Evolutionary conservation across 345 rosid genomes (phyloP).

Genomic region (Euphorbia pulcherrima): DNA sequence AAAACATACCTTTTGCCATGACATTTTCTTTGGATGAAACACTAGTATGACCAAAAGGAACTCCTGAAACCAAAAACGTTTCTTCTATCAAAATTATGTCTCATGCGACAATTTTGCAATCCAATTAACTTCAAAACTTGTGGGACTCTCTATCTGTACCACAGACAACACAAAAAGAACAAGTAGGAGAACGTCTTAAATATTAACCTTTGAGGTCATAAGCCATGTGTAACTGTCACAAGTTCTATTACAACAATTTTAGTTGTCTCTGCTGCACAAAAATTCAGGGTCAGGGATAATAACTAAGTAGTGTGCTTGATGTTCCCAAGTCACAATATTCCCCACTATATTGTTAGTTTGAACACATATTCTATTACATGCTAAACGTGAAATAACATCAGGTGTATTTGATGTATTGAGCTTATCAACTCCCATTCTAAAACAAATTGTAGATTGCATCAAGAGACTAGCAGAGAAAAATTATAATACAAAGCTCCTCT

Average conservation of each 20-base stretch:
- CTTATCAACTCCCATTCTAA: neutral
- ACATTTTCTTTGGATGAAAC: slow-evolving; percentile 75
- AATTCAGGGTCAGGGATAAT: neutral
- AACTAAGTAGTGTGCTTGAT: neutral
- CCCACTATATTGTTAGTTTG: neutral
- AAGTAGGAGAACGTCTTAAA: slow-evolving; percentile 2
- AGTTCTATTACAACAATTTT: neutral
- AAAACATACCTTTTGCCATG: slow-evolving; percentile 83
- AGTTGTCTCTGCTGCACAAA: neutral
- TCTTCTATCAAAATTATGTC: slow-evolving; percentile 45
- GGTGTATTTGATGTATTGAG: neutral
- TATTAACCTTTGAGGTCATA: neutral
- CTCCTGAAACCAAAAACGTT: slow-evolving; percentile 84
- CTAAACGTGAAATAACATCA: neutral
- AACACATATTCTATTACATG: neutral
- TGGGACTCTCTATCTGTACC: slow-evolving; percentile 16
- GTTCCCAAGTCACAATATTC: neutral
- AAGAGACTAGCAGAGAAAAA: neutral
- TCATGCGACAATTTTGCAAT: slow-evolving; percentile 20
- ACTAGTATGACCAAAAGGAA: slow-evolving; percentile 76
- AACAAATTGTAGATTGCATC: neutral
- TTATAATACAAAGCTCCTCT: neutral
- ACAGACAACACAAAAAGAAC: slow-evolving; percentile 14
- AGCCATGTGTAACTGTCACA: neutral
- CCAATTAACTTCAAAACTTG: slow-evolving; percentile 20